Conservation (phyloP, 495 filamentous ascomycete genomes). For the Xylona heveae region DNA sequence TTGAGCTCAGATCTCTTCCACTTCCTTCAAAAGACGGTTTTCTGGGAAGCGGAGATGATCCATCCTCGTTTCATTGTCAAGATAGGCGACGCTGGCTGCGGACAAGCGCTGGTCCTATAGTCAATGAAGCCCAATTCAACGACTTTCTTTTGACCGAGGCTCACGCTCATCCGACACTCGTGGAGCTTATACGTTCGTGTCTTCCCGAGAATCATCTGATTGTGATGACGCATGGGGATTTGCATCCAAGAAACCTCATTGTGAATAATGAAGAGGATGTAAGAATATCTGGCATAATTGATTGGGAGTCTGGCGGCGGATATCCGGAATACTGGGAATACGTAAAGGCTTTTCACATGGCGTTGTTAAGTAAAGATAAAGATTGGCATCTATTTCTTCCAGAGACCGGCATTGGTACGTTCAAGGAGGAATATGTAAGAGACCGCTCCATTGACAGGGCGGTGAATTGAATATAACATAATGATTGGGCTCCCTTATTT, state of each 20-base stretch:
- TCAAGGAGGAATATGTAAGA: too few relatives aligned
- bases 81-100: slow-evolving; percentile 7
- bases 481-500: too few relatives aligned
- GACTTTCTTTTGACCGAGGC: slow-evolving; percentile 6
- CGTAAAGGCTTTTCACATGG: slow-evolving; percentile 14
- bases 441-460: too few relatives aligned
- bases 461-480: too few relatives aligned
- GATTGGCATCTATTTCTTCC: too few relatives aligned
- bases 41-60: slow-evolving; percentile 8
- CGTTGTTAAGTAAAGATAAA: too few relatives aligned
- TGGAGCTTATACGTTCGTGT: slow-evolving; percentile 7
- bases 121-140: slow-evolving; percentile 9
- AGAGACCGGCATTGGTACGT: too few relatives aligned
- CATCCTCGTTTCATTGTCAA: slow-evolving; percentile 7
- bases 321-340: slow-evolving; percentile 22
- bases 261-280: slow-evolving; percentile 3
- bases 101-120: slow-evolving; percentile 4
- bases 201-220: slow-evolving; percentile 5
- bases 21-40: slow-evolving; percentile 5
- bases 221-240: slow-evolving; percentile 10
- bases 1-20: slow-evolving; percentile 12
- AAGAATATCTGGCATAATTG: slow-evolving; percentile 10
- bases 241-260: slow-evolving; percentile 9
- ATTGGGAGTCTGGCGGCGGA: slow-evolving; percentile 18
- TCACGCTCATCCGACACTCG: slow-evolving; percentile 1